Evolutionary conservation across 148 eudicot species (phyloP), one percentile per base, ranked within the genome.

Genomic region (Polygonum maritimum): DNA sequence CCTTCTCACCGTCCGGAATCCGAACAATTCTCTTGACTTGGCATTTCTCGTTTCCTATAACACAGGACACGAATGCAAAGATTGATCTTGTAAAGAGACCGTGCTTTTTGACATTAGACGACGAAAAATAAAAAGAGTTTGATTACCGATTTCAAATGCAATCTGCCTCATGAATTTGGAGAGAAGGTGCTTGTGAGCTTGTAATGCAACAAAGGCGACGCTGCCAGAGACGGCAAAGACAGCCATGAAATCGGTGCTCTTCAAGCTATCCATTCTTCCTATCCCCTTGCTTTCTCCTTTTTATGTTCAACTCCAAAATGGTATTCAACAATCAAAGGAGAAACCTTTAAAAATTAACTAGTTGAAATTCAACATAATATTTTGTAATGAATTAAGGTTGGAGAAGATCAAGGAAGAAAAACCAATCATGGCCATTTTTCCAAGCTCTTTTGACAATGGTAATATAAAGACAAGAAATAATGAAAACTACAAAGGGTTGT

Each of bases 141-240:
- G 38, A 54, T 76, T 87, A 85, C 92, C 89, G 35, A 91, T 70
- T 79, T 93, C 93, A 51, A 80, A 83, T 75, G 89, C 96, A 52
- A 93, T 88, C 73, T 79, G 81, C 79, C 86, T 83, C 93, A 93
- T 93, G 82, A 90, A 93, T 47, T 89, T 80, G 9, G 96, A 89
- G 69, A 93, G 90, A 60, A 91, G 88, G 73, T 87, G 93, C 48
- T 85, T 91, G 54, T 93, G 92, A 58, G 78, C 52, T 83, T 88
- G 92, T 58, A 80, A 82, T 70, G 96, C 86, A 76, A 93, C 74
- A 58, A 93, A 73, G 31, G 85, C 93, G 3, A 93, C 88, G 71
- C 96, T 88, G 44, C 98, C 93, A 0, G 96, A 90, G 70, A 91
- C 92, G 2, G 87, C 96, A 74, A 93, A 89, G 67, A 93, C 96